Evolutionary conservation across 2,329 filamentous ascomycete genomes (phyloP), one percentile per base, ranked within the genome.

Genomic region (Diaporthe aspalathi): DNA sequence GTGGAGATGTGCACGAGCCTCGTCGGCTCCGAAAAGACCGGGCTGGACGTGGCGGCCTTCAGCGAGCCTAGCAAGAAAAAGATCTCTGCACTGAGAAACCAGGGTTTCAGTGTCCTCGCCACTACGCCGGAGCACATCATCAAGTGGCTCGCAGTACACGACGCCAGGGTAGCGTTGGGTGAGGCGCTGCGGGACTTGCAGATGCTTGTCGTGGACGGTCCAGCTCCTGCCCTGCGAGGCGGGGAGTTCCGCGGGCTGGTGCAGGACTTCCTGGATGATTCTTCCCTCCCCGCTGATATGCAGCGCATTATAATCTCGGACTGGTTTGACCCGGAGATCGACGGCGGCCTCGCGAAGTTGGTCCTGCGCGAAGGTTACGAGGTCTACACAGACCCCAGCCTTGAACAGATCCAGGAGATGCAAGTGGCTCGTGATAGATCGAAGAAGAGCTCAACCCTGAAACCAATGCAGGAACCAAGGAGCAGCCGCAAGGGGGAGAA

Each of bases 1-100:
- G 8, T 14, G 38, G 6, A 0, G 11, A n/a, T 16, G 16, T 24
- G 16, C 16, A 14, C 24, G 3, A 12, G 2, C 5, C 22, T 62
- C 11, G 1, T 43, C 14, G 1, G 17, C 8, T 17, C n/a, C n/a
- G n/a, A n/a, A 16, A 20, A 4, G 3, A 2, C 1, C n/a, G 24
- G 11, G 24, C 0, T 62, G 2, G 9, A 8, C 2, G n/a, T 45
- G 22, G 7, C 6, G 2, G 9, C 12, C 24, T 9, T 45, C 17
- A 22, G 9, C 2, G 14, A 0, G 8, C 27, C 27, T 7, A 5
- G 9, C 8, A 0, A 1, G 6, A 53, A 50, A 16, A 12, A 3
- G 1, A 17, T 27, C 8, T 17, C 3, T 17, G 22, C 22, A 6
- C 7, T 50, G 14, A 27, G 1, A 16, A 11, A 6, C 17, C 17